Percentiles rank a stretch among this genome's conserved stretches.
Conservation (phyloP, 495 filamentous ascomycete species). For the Tuber indicum region DNA sequence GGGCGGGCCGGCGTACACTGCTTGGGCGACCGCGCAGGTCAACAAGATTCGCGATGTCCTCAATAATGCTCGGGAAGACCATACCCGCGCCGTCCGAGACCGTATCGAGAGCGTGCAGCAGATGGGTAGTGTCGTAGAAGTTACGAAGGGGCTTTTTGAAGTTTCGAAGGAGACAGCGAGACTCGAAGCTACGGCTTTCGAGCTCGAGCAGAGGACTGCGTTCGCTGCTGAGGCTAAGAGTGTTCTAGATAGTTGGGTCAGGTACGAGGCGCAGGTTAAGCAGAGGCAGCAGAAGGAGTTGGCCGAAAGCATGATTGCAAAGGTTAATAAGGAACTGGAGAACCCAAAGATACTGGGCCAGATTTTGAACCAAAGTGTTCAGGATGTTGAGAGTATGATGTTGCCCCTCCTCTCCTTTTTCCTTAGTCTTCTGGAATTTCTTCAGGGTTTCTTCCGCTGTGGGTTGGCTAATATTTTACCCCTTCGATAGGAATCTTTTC, state of each 20-base stretch:
- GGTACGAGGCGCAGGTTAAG: slow-evolving; percentile 98
- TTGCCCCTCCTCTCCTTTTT: background rate
- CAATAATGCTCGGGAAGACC: slow-evolving; percentile 85
- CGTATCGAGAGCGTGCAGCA: slow-evolving; percentile 90
- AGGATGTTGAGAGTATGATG: slow-evolving; percentile 90
- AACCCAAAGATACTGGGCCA: slow-evolving; percentile 90
- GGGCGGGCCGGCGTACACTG: slow-evolving; percentile 79
- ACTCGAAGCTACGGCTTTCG: slow-evolving; percentile 90
- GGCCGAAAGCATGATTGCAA: slow-evolving; percentile 82
- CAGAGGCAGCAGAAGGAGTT: slow-evolving; percentile 95
- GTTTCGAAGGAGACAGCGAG: slow-evolving; percentile 98
- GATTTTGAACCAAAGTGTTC: slow-evolving; percentile 89
- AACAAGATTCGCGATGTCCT: slow-evolving; percentile 86
- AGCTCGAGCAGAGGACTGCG: slow-evolving; percentile 91
- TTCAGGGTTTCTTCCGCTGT: background rate
- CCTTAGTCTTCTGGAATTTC: background rate
- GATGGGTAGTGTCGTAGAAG: slow-evolving; percentile 84
- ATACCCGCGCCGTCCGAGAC: slow-evolving; percentile 87
- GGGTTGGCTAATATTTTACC: background rate
- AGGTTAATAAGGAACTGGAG: slow-evolving; percentile 97
- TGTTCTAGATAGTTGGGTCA: slow-evolving; percentile 95
- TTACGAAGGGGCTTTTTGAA: slow-evolving; percentile 93
- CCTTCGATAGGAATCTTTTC: background rate
- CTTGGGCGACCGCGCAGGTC: slow-evolving; percentile 83
- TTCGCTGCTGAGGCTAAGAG: slow-evolving; percentile 85